phyloP scores from a whole-genome alignment of 2,329 filamentous ascomycete species.

The Penicillium sp. region DNA sequence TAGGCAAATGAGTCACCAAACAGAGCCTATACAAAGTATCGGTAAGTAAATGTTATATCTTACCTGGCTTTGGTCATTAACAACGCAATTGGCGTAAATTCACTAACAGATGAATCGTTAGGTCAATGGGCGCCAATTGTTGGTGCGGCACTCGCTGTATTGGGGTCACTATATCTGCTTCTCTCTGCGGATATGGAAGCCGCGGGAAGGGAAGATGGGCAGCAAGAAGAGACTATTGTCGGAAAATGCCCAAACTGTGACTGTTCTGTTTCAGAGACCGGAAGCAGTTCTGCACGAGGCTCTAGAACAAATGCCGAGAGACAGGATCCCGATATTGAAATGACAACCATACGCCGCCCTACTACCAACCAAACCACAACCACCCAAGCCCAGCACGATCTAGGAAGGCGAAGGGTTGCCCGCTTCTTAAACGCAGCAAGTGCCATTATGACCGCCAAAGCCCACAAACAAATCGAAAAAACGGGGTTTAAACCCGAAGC shows the following conservation, averaged over 20 bases:
- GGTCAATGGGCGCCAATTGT: conserved; percentile 42
- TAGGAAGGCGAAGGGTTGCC: conserved; percentile 45
- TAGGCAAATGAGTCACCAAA: conserved; percentile 54
- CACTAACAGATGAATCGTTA: conserved; percentile 4
- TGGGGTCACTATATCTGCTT: conserved; percentile 59
- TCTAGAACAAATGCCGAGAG: background rate
- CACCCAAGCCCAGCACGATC: conserved; percentile 13
- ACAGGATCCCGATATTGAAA: background rate
- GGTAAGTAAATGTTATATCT: conserved; percentile 43
- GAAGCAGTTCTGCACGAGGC: background rate
- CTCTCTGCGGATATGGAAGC: conserved; percentile 39
- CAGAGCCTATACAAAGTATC: conserved; percentile 61
- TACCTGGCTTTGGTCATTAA: background rate
- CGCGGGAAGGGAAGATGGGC: conserved; percentile 16
- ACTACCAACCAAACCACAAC: conserved; percentile 6
- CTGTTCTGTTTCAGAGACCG: background rate
- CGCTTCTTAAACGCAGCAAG: conserved; percentile 44
- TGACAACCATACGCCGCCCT: background rate
- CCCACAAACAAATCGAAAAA: conserved; percentile 50
- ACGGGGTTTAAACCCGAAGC: conserved; percentile 48
- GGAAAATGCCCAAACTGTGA: background rate
- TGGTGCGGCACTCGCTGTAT: conserved; percentile 55
- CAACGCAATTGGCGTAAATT: too few relatives aligned
- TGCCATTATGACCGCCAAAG: conserved; percentile 49
- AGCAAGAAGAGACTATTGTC: background rate